Percentiles rank a stretch among this genome's conserved stretches.
phyloP scores from a whole-genome alignment of 2,329 filamentous ascomycete species.

The Thielaviopsis ethacetica region DNA sequence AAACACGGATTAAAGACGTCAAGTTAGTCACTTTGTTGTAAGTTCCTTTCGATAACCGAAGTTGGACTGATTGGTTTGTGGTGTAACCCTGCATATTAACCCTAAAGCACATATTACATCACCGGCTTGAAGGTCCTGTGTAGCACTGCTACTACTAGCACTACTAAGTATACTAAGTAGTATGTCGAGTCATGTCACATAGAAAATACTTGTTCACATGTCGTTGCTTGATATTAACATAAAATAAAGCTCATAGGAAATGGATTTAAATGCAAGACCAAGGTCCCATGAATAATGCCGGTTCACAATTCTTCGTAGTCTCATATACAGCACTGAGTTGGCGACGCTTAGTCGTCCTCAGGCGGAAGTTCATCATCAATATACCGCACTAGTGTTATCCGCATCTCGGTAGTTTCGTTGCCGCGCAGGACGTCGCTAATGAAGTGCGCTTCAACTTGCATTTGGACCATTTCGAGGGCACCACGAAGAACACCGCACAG shows the following conservation, averaged over 20 bases:
- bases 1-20: neutral
- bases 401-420: slow-evolving; percentile 94
- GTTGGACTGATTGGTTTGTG: neutral
- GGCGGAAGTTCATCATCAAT: slow-evolving; percentile 96
- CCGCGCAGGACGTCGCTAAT: slow-evolving; percentile 84
- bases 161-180: too few relatives aligned
- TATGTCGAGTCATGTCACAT: too few relatives aligned
- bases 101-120: neutral
- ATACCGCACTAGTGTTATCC: slow-evolving; percentile 77
- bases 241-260: neutral
- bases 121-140: neutral
- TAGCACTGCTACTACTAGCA: neutral
- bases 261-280: neutral
- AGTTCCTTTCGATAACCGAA: neutral
- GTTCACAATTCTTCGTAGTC: neutral
- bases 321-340: neutral
- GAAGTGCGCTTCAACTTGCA: slow-evolving; percentile 96
- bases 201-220: neutral
- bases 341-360: slow-evolving; percentile 61
- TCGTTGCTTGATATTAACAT: neutral
- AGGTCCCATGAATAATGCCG: neutral
- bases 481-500: slow-evolving; percentile 84
- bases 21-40: neutral
- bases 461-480: slow-evolving; percentile 95
- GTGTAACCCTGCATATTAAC: neutral